These are phyloP conservation scores for Cryptomeria japonica DNA, from an alignment of 75 land plant species.

Conservation along the genomic window DNA sequence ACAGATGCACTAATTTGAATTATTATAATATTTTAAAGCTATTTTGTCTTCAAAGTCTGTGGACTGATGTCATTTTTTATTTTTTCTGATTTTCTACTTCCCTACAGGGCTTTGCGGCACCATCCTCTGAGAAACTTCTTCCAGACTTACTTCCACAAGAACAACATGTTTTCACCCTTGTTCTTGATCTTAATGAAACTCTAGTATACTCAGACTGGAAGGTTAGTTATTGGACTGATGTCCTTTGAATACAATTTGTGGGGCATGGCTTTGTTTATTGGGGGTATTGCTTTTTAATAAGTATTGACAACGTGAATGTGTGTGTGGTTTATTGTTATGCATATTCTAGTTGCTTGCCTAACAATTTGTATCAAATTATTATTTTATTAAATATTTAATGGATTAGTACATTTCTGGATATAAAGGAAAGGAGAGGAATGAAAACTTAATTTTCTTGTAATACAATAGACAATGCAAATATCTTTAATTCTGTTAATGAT, in stretches of 20 bases:
- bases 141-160: slow-evolving; percentile 90
- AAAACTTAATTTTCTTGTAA: neutral
- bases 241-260: neutral
- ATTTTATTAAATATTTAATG: neutral
- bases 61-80: neutral
- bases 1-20: neutral
- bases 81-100: neutral
- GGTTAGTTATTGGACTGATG: slow-evolving; percentile 34
- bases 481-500: neutral
- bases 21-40: neutral
- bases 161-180: slow-evolving; percentile 87
- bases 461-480: neutral
- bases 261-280: neutral
- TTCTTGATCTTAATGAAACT: slow-evolving; percentile 93
- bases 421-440: neutral
- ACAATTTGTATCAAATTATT: neutral
- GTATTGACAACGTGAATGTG: neutral
- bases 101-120: slow-evolving; percentile 86
- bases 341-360: neutral
- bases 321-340: neutral
- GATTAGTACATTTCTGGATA: neutral
- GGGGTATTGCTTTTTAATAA: neutral
- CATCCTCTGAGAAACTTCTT: slow-evolving; percentile 86
- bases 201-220: slow-evolving; percentile 92
- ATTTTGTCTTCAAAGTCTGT: neutral